Conservation (phyloP, 306 rosid species). For the Dryas octopetala region DNA sequence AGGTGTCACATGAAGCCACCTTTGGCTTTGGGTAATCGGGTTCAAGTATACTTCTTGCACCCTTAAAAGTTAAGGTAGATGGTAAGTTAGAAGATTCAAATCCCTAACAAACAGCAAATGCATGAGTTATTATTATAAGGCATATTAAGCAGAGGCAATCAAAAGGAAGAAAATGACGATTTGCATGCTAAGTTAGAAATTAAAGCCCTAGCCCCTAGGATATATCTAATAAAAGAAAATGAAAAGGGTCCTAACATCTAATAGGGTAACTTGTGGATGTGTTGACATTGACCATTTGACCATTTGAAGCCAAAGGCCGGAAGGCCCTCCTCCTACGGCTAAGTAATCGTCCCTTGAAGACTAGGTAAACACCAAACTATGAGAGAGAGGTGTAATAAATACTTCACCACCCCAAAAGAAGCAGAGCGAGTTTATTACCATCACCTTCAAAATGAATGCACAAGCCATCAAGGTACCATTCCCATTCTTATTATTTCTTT, state of each 20-base stretch:
- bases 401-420: conserved; percentile 17
- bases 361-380: conserved; percentile 3
- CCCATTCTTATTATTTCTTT: neutral
- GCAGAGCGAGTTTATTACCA: neutral
- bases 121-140: too few species aligned
- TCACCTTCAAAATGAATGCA: conserved; percentile 41
- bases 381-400: neutral
- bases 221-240: neutral
- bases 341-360: conserved; percentile 10
- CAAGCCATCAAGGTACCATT: conserved; percentile 37
- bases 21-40: too few species aligned
- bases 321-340: conserved; percentile 35
- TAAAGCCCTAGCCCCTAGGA: neutral
- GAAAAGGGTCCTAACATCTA: neutral
- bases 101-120: too few species aligned
- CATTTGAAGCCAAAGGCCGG: conserved; percentile 14
- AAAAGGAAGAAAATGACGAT: too few species aligned
- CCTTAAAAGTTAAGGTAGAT: too few species aligned
- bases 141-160: too few species aligned
- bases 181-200: too few species aligned
- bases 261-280: conserved; percentile 4
- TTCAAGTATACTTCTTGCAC: too few species aligned
- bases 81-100: too few species aligned
- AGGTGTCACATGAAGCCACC: neutral
- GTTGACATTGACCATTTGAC: neutral